Evolutionary conservation across 805 yeast species (phyloP).

Genomic region (Wickerhamiella australiensis): DNA sequence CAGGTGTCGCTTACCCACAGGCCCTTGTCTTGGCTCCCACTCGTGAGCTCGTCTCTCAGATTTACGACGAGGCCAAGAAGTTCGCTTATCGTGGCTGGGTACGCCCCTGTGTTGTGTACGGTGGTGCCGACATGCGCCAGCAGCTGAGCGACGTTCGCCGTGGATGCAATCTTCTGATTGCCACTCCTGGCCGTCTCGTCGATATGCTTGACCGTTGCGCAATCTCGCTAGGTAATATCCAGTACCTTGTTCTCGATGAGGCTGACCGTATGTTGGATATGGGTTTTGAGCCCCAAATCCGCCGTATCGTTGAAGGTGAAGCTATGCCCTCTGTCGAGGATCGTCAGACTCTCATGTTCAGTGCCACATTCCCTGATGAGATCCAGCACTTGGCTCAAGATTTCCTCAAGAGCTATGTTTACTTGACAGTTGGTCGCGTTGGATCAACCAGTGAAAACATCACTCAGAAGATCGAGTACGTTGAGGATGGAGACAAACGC

Average conservation of each 20-base stretch:
- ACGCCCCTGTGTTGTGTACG: slow-evolving; percentile 88
- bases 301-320: slow-evolving; percentile 94
- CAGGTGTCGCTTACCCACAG: slow-evolving; percentile 74
- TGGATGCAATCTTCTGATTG: slow-evolving; percentile 94
- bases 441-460: slow-evolving; percentile 98
- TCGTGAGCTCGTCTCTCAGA: slow-evolving; percentile 96
- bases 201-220: slow-evolving; percentile 92
- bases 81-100: slow-evolving; percentile 98
- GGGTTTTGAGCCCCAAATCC: slow-evolving; percentile 99
- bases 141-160: slow-evolving; percentile 81
- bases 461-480: slow-evolving; percentile 84
- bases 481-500: slow-evolving; percentile 87
- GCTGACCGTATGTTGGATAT: slow-evolving; percentile 99
- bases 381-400: slow-evolving; percentile 95
- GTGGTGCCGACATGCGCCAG: slow-evolving; percentile 89
- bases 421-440: slow-evolving; percentile 95
- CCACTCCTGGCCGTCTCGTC: slow-evolving; percentile 98
- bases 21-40: slow-evolving; percentile 96
- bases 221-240: slow-evolving; percentile 78
- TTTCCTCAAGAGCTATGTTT: slow-evolving; percentile 89
- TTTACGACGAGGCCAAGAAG: slow-evolving; percentile 88
- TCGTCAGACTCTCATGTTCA: slow-evolving; percentile 96
- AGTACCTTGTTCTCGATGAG: slow-evolving; percentile 91
- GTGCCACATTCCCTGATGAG: slow-evolving; percentile 98
- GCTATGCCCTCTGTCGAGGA: slow-evolving; percentile 88